These are phyloP conservation scores for Meira miltonrushii DNA, from an alignment of 1,284 basidiomycete genomes.

Conservation along the genomic window DNA sequence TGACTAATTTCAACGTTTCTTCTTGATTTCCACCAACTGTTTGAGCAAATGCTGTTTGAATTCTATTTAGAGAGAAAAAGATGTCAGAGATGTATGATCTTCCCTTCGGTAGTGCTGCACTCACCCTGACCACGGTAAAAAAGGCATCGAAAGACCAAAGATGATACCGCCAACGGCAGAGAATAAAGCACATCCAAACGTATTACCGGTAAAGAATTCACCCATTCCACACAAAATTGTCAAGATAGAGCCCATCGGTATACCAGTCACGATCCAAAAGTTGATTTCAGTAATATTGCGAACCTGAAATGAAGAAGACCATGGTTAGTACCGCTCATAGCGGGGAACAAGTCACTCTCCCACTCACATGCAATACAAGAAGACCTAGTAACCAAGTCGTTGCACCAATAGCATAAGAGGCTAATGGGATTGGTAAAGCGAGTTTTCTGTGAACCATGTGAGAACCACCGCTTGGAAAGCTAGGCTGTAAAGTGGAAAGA, in stretches of 20 bases:
- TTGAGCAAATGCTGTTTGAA: not conserved
- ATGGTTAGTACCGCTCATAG: too few relatives aligned
- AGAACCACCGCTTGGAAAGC: not conserved
- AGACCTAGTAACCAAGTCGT: conserved; percentile 4
- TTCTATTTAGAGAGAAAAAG: not conserved
- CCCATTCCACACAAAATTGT: conserved; percentile 3
- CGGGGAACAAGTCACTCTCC: too few relatives aligned
- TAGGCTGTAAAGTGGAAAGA: conserved; percentile 1
- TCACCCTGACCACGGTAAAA: conserved; percentile 4
- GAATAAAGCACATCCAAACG: conserved; percentile 4
- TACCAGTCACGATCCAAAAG: not conserved
- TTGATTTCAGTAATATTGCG: not conserved
- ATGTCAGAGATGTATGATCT: not conserved
- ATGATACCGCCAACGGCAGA: not conserved
- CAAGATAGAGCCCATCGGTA: not conserved
- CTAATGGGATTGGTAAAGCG: conserved; percentile 3
- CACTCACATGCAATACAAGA: not conserved
- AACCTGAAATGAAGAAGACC: too few relatives aligned
- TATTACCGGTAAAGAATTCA: conserved; percentile 7
- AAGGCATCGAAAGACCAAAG: not conserved
- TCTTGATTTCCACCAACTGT: not conserved
- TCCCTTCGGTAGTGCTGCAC: not conserved
- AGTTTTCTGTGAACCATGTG: not conserved
- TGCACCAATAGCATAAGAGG: not conserved
- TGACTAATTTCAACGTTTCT: not conserved